These are phyloP conservation scores for Arthrocladium fulminans DNA, from an alignment of 2,329 filamentous ascomycete genomes.

Conservation along the genomic window DNA sequence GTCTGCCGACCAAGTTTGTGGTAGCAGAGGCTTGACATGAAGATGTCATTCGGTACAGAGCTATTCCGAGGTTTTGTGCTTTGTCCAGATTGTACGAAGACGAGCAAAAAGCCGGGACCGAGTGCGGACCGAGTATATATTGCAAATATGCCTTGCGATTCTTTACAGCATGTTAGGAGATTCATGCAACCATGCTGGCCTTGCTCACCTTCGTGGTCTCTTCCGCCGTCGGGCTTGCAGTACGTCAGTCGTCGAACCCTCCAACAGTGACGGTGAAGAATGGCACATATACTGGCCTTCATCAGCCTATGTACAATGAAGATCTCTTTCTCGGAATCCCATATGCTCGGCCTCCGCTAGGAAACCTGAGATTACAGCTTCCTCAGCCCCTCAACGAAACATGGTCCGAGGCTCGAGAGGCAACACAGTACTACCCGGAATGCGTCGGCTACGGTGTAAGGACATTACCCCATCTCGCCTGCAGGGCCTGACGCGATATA, in stretches of 20 bases:
- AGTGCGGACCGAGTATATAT: neutral
- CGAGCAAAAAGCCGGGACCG: neutral
- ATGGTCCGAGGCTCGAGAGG: slow-evolving; percentile 36
- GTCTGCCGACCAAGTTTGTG: neutral
- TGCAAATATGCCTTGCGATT: neutral
- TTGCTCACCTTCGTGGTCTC: neutral
- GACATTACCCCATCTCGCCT: slow-evolving; percentile 5
- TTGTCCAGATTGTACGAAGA: neutral
- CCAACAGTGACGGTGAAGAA: slow-evolving; percentile 26
- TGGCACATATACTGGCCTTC: slow-evolving; percentile 41
- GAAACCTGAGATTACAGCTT: slow-evolving; percentile 44
- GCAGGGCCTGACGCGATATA: neutral
- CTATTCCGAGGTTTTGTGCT: neutral
- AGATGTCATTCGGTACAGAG: neutral
- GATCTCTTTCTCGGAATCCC: slow-evolving; percentile 35
- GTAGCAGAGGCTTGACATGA: neutral
- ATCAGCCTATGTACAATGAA: slow-evolving; percentile 35
- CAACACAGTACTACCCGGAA: slow-evolving; percentile 38
- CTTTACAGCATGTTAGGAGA: neutral
- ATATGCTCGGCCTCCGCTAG: slow-evolving; percentile 32
- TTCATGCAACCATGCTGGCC: neutral
- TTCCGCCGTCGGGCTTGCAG: neutral
- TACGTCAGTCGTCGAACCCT: slow-evolving; percentile 2
- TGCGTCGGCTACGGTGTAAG: slow-evolving; percentile 44
- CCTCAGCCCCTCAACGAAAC: slow-evolving; percentile 42